Evolutionary conservation across 805 yeast species (phyloP).

Genomic region (Monosporozyma aerobia): DNA sequence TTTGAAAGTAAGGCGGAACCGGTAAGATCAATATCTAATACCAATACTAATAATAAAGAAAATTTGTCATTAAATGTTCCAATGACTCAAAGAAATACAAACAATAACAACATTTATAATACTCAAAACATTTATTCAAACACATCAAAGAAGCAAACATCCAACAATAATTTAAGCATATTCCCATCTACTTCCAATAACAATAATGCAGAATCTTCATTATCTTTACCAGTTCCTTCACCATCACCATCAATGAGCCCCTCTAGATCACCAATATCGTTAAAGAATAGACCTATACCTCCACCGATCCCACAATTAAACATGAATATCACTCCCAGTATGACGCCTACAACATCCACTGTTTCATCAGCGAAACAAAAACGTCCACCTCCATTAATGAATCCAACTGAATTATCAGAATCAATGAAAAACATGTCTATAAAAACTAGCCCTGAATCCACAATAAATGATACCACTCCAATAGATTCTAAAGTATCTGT

Average conservation of each 20-base stretch:
- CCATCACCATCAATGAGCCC: neutral
- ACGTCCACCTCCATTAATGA: slow-evolving; percentile 5
- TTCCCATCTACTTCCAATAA: neutral
- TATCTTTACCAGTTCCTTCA: slow-evolving; percentile 4
- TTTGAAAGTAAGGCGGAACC: neutral
- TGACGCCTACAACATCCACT: neutral
- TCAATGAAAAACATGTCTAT: slow-evolving; percentile 4
- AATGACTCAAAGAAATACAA: neutral
- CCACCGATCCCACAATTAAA: slow-evolving; percentile 19
- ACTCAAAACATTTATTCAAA: neutral
- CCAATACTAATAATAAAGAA: neutral
- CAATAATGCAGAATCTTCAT: slow-evolving; percentile 1
- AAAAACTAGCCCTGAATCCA: neutral
- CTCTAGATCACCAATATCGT: slow-evolving; percentile 3
- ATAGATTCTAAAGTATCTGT: neutral
- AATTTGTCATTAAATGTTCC: neutral
- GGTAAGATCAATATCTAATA: neutral
- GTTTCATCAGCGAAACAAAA: neutral
- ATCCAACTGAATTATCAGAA: slow-evolving; percentile 3
- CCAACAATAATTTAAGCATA: neutral
- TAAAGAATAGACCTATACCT: slow-evolving; percentile 25
- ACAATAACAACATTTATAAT: neutral
- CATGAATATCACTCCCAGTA: neutral
- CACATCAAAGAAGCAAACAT: neutral
- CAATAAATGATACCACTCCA: neutral